Conservation (phyloP, 768 basidiomycete genomes). For the Gymnopilus dilepis region DNA sequence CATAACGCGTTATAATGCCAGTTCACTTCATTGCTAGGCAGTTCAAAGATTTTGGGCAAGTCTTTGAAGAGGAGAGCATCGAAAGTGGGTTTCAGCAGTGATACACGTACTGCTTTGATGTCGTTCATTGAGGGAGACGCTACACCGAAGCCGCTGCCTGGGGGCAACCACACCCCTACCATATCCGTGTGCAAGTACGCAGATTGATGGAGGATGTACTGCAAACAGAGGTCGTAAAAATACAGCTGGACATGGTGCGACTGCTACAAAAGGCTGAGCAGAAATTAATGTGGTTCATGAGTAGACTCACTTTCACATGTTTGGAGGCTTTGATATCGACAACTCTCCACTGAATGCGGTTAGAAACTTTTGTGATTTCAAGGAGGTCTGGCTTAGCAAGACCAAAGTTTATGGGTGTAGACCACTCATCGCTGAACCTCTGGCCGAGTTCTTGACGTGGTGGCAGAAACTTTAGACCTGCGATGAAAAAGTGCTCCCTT, state of each 20-base stretch:
- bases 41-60: constrained; percentile 44
- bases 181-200: constrained; percentile 39
- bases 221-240: constrained; percentile 53
- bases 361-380: constrained; percentile 42
- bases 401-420: constrained; percentile 44
- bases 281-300: background rate
- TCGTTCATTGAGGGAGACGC: constrained; percentile 40
- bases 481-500: constrained; percentile 49
- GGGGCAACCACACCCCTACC: constrained; percentile 54
- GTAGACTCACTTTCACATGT: constrained; percentile 45
- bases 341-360: constrained; percentile 48
- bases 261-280: constrained; percentile 35
- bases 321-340: constrained; percentile 57
- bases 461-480: constrained; percentile 47
- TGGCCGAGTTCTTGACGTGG: constrained; percentile 39
- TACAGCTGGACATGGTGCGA: constrained; percentile 58
- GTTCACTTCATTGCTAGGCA: constrained; percentile 37
- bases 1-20: constrained; percentile 60
- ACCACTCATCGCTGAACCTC: constrained; percentile 36
- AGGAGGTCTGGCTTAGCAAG: constrained; percentile 55
- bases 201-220: constrained; percentile 39
- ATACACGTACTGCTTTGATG: constrained; percentile 44
- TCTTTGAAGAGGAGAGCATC: constrained; percentile 48
- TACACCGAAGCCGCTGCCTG: constrained; percentile 38
- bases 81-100: constrained; percentile 45